phyloP scores from a whole-genome alignment of 1,284 basidiomycete genomes.

The Malassezia nana region DNA sequence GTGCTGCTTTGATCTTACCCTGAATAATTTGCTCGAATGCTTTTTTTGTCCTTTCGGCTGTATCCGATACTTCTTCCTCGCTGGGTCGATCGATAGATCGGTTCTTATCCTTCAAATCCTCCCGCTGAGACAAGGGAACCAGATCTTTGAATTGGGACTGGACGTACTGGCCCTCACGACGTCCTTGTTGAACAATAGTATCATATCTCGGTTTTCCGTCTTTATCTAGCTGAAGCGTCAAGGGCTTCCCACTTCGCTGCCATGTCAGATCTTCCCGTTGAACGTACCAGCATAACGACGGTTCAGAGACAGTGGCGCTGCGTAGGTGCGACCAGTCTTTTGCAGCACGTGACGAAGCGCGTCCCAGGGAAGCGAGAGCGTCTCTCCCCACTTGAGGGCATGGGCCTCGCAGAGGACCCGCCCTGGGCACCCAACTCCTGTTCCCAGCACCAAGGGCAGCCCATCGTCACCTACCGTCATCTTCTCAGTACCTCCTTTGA shows the following conservation, averaged over 20 bases:
- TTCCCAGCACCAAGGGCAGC: no score
- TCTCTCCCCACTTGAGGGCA: not conserved
- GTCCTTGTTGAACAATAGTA: constrained; percentile 88
- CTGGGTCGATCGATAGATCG: constrained; percentile 78
- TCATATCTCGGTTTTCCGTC: constrained; percentile 96
- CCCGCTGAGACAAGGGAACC: constrained; percentile 78
- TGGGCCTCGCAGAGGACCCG: not conserved
- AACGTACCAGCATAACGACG: constrained; percentile 6
- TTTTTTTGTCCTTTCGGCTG: constrained; percentile 75
- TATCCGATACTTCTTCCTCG: constrained; percentile 75
- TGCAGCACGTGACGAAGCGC: not conserved
- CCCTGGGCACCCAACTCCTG: no score
- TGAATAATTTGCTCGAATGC: constrained; percentile 88
- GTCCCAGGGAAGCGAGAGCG: no score
- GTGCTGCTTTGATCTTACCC: constrained; percentile 91
- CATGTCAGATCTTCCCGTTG: not conserved
- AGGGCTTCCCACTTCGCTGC: constrained; percentile 48
- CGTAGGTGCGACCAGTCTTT: not conserved
- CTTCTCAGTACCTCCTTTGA: constrained; percentile 12
- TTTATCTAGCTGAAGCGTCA: constrained; percentile 88
- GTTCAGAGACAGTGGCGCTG: not conserved
- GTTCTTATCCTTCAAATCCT: constrained; percentile 61
- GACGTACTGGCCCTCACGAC: constrained; percentile 69
- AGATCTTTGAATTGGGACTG: constrained; percentile 97
- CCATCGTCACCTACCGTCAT: constrained; percentile 6